Conservation (phyloP, 2,329 filamentous ascomycete genomes). For the Aureobasidium leucospermi region DNA sequence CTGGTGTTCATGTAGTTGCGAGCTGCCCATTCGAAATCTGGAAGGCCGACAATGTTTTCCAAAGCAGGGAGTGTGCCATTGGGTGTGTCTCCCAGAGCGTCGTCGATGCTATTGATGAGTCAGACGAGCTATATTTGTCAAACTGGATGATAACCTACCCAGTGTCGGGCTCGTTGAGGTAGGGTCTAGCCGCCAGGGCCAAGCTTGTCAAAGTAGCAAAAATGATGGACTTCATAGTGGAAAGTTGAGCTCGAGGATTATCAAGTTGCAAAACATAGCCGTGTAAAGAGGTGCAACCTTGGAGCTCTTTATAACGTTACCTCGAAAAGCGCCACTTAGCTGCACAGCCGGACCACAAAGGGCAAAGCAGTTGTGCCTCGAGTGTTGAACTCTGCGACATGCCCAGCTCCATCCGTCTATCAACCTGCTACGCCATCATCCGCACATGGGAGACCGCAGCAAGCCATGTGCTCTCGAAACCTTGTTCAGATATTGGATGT, state of each 20-base stretch:
- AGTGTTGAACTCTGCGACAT: background rate
- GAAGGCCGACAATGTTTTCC: conserved; percentile 20
- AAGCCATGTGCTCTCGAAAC: background rate
- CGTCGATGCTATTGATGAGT: conserved; percentile 21
- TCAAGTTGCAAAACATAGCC: background rate
- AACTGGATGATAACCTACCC: conserved; percentile 6
- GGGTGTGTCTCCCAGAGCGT: conserved; percentile 19
- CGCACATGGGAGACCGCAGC: background rate
- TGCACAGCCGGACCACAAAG: background rate
- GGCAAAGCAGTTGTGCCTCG: background rate
- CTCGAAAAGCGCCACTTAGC: background rate
- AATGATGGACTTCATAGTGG: conserved; percentile 1
- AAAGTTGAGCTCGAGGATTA: background rate
- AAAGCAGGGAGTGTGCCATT: conserved; percentile 22
- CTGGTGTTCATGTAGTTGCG: conserved; percentile 30
- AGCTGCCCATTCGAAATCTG: conserved; percentile 32
- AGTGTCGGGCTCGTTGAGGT: conserved; percentile 31
- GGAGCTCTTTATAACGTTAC: background rate
- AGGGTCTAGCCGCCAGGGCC: conserved; percentile 28
- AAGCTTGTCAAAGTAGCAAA: background rate
- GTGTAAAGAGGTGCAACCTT: background rate
- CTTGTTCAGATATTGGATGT: background rate
- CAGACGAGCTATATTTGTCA: background rate
- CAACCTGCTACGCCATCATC: background rate
- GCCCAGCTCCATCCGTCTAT: background rate